phyloP scores from a whole-genome alignment of 2,329 filamentous ascomycete genomes.

The Neonectria punicea region DNA sequence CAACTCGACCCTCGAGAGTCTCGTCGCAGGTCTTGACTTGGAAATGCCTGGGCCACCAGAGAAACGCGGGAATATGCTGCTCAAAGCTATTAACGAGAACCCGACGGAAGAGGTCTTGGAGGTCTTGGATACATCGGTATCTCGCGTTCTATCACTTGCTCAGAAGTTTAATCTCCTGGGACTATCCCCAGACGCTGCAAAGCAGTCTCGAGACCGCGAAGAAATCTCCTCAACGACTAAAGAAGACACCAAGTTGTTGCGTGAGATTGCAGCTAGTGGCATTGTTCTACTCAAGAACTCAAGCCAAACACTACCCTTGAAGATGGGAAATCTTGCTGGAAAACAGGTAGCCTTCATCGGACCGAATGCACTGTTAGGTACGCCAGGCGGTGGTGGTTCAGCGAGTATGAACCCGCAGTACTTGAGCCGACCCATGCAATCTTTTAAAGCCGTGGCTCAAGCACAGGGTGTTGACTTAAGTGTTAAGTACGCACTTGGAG shows the following conservation, averaged over 20 bases:
- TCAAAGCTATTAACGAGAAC: conserved; percentile 32
- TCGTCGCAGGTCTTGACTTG: conserved; percentile 41
- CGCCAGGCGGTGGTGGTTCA: conserved; percentile 18
- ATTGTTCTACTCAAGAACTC: conserved; percentile 35
- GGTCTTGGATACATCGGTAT: not conserved
- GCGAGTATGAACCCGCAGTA: conserved; percentile 26
- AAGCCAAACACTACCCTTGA: conserved; percentile 2
- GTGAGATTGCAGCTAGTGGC: conserved; percentile 28
- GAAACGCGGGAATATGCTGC: conserved; percentile 26
- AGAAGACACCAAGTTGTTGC: conserved; percentile 24
- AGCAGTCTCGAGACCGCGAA: conserved; percentile 19
- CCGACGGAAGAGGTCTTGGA: conserved; percentile 14
- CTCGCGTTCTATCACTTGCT: conserved; percentile 1
- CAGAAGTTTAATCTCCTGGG: conserved; percentile 8
- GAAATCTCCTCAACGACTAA: conserved; percentile 16
- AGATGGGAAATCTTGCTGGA: conserved; percentile 17
- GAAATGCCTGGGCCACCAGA: conserved; percentile 48
- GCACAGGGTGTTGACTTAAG: not conserved
- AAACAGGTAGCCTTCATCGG: conserved; percentile 40
- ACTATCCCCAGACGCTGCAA: conserved; percentile 2
- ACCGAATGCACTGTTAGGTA: conserved; percentile 17
- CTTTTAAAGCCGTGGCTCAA: conserved; percentile 9
- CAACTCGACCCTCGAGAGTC: conserved; percentile 42
- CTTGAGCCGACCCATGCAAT: conserved; percentile 15
- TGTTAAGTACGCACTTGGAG: conserved; percentile 10